These are phyloP conservation scores for Periconia macrospinosa DNA, from an alignment of 2,329 filamentous ascomycete genomes.

Conservation along the genomic window DNA sequence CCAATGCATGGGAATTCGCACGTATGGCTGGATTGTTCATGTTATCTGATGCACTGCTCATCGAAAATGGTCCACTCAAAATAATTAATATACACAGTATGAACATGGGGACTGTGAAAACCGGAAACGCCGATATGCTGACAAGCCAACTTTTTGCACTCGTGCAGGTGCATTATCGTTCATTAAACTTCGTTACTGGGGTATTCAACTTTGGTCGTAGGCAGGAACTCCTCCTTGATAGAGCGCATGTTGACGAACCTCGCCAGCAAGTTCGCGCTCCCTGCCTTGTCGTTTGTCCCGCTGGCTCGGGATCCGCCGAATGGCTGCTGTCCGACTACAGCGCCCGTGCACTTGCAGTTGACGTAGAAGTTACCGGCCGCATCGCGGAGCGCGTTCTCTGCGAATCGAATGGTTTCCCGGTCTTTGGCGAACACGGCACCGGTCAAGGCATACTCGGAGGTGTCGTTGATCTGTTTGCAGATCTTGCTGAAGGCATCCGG, in stretches of 20 bases:
- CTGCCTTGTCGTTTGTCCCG: conserved; percentile 62
- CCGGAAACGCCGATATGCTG: too few relatives aligned
- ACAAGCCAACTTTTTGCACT: too few relatives aligned
- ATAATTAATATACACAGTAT: too few relatives aligned
- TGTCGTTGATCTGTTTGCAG: conserved; percentile 67
- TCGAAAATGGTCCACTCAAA: too few relatives aligned
- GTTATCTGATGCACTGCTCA: too few relatives aligned
- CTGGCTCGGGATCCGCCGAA: conserved; percentile 59
- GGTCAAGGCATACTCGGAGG: conserved; percentile 77
- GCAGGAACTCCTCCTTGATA: conserved; percentile 60
- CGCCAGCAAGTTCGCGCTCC: conserved; percentile 54
- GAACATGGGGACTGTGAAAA: too few relatives aligned
- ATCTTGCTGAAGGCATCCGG: conserved; percentile 61
- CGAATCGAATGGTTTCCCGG: conserved; percentile 64
- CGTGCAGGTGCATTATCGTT: neutral
- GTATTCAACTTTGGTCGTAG: conserved; percentile 53
- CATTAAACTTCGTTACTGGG: conserved; percentile 53
- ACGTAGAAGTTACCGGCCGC: conserved; percentile 83
- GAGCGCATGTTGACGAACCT: conserved; percentile 60
- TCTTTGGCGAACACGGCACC: conserved; percentile 75
- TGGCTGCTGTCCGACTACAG: conserved; percentile 54
- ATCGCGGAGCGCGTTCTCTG: conserved; percentile 72
- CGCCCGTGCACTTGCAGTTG: conserved; percentile 72
- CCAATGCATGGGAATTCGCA: too few relatives aligned
- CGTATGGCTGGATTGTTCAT: too few relatives aligned